A percentile compares a stretch with the other conserved stretches of the same genome.
Conservation (phyloP, 1,139 yeast species). For the Geotrichum histeridarum region DNA sequence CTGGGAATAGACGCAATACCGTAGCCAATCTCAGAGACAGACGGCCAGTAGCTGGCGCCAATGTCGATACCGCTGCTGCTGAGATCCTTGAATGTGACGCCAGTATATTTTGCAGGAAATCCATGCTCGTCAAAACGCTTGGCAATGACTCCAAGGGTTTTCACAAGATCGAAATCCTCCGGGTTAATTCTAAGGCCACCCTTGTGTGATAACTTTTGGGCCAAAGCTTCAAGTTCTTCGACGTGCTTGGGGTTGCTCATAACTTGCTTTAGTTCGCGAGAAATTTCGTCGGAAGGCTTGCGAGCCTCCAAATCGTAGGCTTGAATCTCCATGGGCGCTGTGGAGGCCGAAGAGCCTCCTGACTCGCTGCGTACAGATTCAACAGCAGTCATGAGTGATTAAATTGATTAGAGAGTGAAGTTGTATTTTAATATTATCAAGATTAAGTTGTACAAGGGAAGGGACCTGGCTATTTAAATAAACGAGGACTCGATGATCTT, state of each 20-base stretch:
- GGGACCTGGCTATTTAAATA: too few species aligned
- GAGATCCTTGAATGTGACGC: constrained; percentile 30
- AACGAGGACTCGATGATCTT: too few species aligned
- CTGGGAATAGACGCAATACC: constrained; percentile 34
- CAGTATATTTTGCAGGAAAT: constrained; percentile 32
- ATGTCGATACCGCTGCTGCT: constrained; percentile 50
- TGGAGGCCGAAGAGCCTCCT: neutral
- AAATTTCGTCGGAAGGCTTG: constrained; percentile 20
- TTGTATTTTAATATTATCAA: too few species aligned
- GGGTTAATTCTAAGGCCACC: constrained; percentile 37
- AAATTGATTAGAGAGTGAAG: too few species aligned
- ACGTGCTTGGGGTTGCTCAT: constrained; percentile 31
- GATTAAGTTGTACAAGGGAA: too few species aligned
- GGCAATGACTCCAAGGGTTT: constrained; percentile 35
- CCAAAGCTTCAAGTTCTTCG: constrained; percentile 36
- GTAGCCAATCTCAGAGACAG: constrained; percentile 44
- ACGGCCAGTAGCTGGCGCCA: constrained; percentile 49
- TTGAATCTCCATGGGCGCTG: neutral
- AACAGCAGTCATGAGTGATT: too few species aligned
- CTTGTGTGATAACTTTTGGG: neutral
- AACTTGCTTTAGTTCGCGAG: constrained; percentile 22
- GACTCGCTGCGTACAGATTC: too few species aligned
- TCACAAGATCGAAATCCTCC: constrained; percentile 41
- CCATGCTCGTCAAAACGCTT: constrained; percentile 41
- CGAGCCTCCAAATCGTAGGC: neutral